Evolutionary conservation across 1,284 basidiomycete genomes (phyloP), one percentile per base, ranked within the genome.

Genomic region (Boletus mariae): DNA sequence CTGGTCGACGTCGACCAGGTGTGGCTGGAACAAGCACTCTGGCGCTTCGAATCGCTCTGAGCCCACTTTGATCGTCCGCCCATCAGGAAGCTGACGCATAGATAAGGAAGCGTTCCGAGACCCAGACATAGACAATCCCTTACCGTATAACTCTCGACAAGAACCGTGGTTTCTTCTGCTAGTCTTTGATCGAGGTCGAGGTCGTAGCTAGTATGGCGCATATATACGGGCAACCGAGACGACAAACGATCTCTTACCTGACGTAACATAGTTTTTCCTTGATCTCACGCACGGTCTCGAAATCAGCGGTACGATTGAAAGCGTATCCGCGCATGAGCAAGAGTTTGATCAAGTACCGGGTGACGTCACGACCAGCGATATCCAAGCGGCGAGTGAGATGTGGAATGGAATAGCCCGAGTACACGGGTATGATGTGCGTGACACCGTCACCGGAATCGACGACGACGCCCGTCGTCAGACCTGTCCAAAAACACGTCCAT

Each of bases 11-110:
- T 99, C 97, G 50, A 99, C 94, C 8, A 99, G 80, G 72, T 98
- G 93, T 25, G 97, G 97, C 73, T 99, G 95, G 87, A 99, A 99
- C 92, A 99, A 94, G 76, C 97, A 99, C 73, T 99, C 97, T 11
- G 97, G 97, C n/a, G 96, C 97, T 73, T 98, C 94, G 70, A 98
- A 99, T n/a, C 97, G 88, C 71, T 99, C 97, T 2, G 93, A 94
- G 26, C 96, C 97, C 52, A 99, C 93, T 79, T 97, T 98, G 81
- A 99, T 98, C 31, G 82, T 84, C 44, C 97, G 89, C 2, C 97
- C 97, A 66, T 99, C 96, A 2, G 97, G 97, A 28, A 99, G 87
- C 90, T 96, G 57, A 13, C 28, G 7, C 7, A 40, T 2, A 32
- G 17, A 46, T 67, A 42, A 59, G 44, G 8, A 20, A 12, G 28